phyloP scores from a whole-genome alignment of 2,329 filamentous ascomycete species.

The Xylaria sp. region DNA sequence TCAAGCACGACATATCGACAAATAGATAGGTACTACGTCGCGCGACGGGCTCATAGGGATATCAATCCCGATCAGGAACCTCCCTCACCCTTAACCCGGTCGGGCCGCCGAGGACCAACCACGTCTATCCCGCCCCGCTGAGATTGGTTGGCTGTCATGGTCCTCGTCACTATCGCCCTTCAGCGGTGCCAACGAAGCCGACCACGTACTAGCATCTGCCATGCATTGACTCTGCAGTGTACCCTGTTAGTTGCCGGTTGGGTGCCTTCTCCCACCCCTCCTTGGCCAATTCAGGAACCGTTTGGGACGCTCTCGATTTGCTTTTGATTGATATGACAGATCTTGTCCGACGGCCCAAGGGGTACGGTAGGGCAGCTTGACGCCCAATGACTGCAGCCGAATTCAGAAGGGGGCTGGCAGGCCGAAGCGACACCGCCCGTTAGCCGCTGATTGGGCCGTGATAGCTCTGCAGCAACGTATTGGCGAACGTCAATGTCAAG shows the following conservation, averaged over 20 bases:
- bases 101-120: constrained; percentile 12
- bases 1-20: constrained; percentile 3
- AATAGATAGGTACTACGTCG: neutral
- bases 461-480: constrained; percentile 31
- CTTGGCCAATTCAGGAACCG: constrained; percentile 40
- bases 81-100: constrained; percentile 3
- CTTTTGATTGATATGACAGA: constrained; percentile 12
- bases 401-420: constrained; percentile 17
- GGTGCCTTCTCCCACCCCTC: constrained; percentile 34
- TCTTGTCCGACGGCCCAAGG: constrained; percentile 16
- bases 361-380: constrained; percentile 32
- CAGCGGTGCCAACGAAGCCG: constrained; percentile 45
- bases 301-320: constrained; percentile 23
- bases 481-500: constrained; percentile 31
- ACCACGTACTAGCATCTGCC: constrained; percentile 43
- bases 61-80: constrained; percentile 5
- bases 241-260: constrained; percentile 33
- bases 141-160: constrained; percentile 34
- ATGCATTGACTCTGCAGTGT: constrained; percentile 33
- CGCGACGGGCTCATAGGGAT: neutral
- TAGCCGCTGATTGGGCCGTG: constrained; percentile 26
- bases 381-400: constrained; percentile 33
- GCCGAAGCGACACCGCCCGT: constrained; percentile 14
- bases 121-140: constrained; percentile 23
- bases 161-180: constrained; percentile 26